phyloP scores from a whole-genome alignment of 768 basidiomycete species.

The Psilocybe cubensis region DNA sequence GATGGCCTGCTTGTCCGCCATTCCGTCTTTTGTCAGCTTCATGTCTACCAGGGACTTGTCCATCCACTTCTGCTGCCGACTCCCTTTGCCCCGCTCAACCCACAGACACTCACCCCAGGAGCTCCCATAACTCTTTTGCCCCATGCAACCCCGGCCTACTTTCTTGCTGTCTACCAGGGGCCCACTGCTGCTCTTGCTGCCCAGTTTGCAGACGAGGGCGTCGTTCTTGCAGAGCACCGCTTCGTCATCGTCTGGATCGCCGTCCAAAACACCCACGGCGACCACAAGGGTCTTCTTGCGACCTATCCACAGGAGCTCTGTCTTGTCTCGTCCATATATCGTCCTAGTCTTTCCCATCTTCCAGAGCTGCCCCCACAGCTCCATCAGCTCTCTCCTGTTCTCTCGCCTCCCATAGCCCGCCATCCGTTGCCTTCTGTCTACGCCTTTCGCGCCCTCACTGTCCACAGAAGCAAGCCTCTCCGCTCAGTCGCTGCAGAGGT shows the following conservation, averaged over 20 bases:
- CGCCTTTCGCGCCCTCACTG: conserved; percentile 54
- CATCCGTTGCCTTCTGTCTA: conserved; percentile 33
- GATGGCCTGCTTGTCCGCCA: conserved; percentile 55
- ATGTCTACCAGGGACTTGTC: conserved; percentile 65
- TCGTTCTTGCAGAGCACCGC: conserved; percentile 51
- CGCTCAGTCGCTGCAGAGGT: conserved; percentile 62
- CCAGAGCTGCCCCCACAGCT: conserved; percentile 69
- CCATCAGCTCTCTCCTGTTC: conserved; percentile 50
- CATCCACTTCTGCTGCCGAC: conserved; percentile 65
- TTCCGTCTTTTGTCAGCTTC: conserved; percentile 62
- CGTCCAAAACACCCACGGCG: conserved; percentile 78
- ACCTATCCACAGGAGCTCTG: conserved; percentile 75
- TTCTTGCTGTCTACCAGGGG: conserved; percentile 69
- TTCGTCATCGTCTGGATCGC: conserved; percentile 76
- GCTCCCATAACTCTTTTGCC: conserved; percentile 75
- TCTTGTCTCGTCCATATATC: conserved; percentile 37
- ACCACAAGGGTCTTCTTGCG: conserved; percentile 76
- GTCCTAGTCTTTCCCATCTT: conserved; percentile 50
- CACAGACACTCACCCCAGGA: conserved; percentile 49
- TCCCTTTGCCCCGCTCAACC: conserved; percentile 58
- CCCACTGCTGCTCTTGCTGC: conserved; percentile 61
- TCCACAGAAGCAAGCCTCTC: conserved; percentile 53
- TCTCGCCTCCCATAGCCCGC: conserved; percentile 33
- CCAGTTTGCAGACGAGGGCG: conserved; percentile 69
- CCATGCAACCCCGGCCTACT: conserved; percentile 73